Evolutionary conservation across 768 basidiomycete genomes (phyloP).

Genomic region (Boletus coccyginus): DNA sequence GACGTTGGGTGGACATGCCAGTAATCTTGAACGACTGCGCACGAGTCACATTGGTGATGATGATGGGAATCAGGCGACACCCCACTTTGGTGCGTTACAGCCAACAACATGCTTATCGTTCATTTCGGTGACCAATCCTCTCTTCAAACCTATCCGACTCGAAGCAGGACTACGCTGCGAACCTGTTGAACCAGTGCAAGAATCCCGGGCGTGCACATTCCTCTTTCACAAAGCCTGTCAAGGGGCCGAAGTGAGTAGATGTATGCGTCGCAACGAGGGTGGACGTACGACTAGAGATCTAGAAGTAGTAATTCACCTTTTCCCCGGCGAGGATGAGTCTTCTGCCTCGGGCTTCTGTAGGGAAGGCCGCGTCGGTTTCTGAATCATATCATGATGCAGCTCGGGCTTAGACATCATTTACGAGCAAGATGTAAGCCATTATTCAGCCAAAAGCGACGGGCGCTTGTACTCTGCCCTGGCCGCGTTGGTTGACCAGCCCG

Average conservation of each 20-base stretch:
- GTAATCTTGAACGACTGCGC: neutral
- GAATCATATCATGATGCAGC: neutral
- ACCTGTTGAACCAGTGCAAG: conserved; percentile 51
- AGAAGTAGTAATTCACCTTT: conserved; percentile 54
- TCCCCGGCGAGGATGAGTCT: conserved; percentile 50
- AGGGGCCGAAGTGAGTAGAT: neutral
- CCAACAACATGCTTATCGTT: conserved; percentile 8
- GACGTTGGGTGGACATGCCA: neutral
- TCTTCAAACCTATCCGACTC: neutral
- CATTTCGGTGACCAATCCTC: neutral
- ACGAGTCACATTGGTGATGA: neutral
- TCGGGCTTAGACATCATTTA: neutral
- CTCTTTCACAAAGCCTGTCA: conserved; percentile 58
- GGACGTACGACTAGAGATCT: conserved; percentile 45
- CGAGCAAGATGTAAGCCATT: neutral
- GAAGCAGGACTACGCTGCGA: conserved; percentile 23
- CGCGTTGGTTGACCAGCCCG: too few species aligned
- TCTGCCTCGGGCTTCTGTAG: conserved; percentile 53
- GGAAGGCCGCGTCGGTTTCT: conserved; percentile 59
- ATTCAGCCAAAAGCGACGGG: conserved; percentile 48
- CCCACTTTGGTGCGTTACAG: neutral
- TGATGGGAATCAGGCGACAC: too few species aligned
- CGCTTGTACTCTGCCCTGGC: too few species aligned
- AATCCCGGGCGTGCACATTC: conserved; percentile 52
- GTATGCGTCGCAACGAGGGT: neutral